phyloP scores from a whole-genome alignment of 441 rosid species.

The Corymbia calophylla region DNA sequence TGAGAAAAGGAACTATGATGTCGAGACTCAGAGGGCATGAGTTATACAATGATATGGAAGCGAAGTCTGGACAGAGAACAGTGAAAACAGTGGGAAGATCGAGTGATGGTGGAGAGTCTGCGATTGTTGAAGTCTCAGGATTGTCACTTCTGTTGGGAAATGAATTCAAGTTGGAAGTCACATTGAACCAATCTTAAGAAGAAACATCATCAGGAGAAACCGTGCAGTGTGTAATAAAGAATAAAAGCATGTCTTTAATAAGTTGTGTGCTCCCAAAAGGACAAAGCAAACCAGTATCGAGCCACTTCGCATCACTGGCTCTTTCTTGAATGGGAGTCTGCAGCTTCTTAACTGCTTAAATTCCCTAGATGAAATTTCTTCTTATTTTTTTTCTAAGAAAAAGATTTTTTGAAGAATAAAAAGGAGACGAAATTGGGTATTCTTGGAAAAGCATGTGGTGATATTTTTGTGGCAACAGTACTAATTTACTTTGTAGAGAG shows the following conservation, averaged over 20 bases:
- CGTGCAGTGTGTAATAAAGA: background rate
- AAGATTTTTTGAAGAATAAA: background rate
- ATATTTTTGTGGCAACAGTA: too few relatives aligned
- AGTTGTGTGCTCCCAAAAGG: background rate
- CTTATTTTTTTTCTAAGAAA: too few relatives aligned
- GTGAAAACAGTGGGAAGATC: background rate
- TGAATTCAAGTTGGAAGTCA: background rate
- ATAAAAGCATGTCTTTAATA: background rate
- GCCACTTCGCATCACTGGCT: too few relatives aligned
- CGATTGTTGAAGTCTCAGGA: background rate
- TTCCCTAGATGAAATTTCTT: too few relatives aligned
- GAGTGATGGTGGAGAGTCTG: background rate
- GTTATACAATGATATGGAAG: background rate
- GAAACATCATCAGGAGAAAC: background rate
- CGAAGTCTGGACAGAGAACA: background rate
- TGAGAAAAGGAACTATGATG: conserved; percentile 8
- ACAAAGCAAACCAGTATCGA: too few relatives aligned
- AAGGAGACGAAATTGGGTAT: too few relatives aligned
- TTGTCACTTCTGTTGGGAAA: background rate
- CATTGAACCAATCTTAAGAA: background rate
- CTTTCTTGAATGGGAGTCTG: background rate
- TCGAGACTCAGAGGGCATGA: background rate
- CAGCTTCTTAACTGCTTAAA: too few relatives aligned
- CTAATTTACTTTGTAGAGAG: too few relatives aligned
- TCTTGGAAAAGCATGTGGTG: too few relatives aligned